Percentiles rank a stretch among this genome's conserved stretches.
Conservation (phyloP, 2,329 filamentous ascomycete genomes). For the Sporothrix luriei region DNA sequence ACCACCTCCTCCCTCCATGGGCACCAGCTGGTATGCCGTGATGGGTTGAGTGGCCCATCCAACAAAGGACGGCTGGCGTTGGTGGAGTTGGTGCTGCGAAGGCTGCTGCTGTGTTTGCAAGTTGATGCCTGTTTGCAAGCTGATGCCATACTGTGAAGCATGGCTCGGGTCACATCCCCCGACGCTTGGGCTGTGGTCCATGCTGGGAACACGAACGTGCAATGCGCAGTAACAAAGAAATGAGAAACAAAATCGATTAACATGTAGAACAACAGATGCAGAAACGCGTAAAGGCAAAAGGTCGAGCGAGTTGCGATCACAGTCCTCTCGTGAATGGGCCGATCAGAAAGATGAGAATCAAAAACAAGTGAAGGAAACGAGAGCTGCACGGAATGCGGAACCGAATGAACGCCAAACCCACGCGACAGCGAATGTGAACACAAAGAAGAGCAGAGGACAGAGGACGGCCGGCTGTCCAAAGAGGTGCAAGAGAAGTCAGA, state of each 20-base stretch:
- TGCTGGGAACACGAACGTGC: neutral
- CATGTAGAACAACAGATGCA: too few relatives aligned
- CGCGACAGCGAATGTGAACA: neutral
- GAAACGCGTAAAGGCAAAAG: too few relatives aligned
- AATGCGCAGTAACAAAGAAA: too few relatives aligned
- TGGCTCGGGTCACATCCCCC: neutral
- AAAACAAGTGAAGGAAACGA: neutral
- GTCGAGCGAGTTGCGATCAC: too few relatives aligned
- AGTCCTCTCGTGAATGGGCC: too few relatives aligned
- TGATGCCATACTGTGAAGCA: neutral
- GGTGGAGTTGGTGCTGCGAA: neutral
- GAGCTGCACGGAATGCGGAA: neutral
- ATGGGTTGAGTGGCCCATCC: constrained; percentile 28
- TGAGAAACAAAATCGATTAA: too few relatives aligned
- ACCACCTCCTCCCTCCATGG: neutral
- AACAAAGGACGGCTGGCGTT: constrained; percentile 7
- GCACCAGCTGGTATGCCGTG: constrained; percentile 28
- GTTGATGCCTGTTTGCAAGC: neutral
- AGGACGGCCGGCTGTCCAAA: constrained; percentile 7
- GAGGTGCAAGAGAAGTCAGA: neutral
- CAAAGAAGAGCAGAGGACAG: too few relatives aligned
- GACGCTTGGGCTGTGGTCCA: constrained; percentile 1
- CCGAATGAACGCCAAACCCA: neutral
- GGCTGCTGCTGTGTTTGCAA: neutral
- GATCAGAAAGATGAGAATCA: too few relatives aligned